Evolutionary conservation across 148 eudicot genomes (phyloP).

Genomic region (Rhododendron griersonianum): DNA sequence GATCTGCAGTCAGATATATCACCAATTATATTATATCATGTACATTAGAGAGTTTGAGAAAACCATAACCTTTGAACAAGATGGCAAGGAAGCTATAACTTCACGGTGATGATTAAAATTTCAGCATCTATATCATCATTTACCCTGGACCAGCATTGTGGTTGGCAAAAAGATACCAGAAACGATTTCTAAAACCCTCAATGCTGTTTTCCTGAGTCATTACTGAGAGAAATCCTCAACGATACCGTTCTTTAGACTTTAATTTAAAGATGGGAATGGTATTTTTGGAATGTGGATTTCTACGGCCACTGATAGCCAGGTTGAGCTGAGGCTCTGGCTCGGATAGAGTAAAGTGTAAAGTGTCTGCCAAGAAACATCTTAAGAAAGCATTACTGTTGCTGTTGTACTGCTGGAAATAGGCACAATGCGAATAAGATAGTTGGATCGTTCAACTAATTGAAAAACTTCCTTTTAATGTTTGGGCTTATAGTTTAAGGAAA

Average conservation of each 20-base stretch:
- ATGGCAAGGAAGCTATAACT: neutral
- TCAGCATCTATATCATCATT: neutral
- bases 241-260: neutral
- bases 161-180: conserved; percentile 2
- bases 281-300: neutral
- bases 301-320: neutral
- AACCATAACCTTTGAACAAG: neutral
- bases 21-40: conserved; percentile 2
- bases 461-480: neutral
- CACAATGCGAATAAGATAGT: neutral
- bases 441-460: neutral
- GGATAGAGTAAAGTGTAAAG: neutral
- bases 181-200: neutral
- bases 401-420: neutral
- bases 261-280: neutral
- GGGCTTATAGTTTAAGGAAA: neutral
- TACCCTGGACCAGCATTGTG: neutral
- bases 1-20: conserved; percentile 32
- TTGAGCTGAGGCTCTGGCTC: neutral
- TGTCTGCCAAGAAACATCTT: neutral
- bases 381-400: neutral
- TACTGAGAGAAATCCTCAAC: neutral
- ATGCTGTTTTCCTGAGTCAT: neutral
- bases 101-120: neutral
- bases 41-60: neutral